Evolutionary conservation across 257 asterid genomes (phyloP).

Genomic region (Scutellaria barbata): DNA sequence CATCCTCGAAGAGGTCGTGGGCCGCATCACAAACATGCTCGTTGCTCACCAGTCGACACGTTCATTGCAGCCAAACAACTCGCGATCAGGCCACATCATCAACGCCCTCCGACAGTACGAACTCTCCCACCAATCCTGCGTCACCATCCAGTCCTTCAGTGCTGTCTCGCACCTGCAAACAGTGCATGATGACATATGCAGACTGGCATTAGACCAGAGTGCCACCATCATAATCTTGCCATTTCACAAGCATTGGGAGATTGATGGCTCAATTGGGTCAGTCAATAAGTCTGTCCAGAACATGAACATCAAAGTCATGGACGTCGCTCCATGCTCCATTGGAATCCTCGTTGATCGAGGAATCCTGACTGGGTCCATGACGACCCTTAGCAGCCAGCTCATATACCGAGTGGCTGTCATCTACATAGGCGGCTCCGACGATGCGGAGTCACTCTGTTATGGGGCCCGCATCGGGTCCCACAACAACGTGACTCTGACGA

Average conservation of each 20-base stretch:
- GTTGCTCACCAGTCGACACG: constrained; percentile 67
- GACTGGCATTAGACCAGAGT: constrained; percentile 58
- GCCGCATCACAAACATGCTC: constrained; percentile 74
- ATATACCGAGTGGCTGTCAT: constrained; percentile 59
- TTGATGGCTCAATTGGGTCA: constrained; percentile 71
- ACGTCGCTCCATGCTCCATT: constrained; percentile 69
- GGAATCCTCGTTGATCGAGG: constrained; percentile 74
- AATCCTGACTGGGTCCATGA: constrained; percentile 46
- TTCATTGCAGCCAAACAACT: constrained; percentile 44
- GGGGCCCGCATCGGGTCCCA: constrained; percentile 70
- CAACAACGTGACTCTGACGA: constrained; percentile 54
- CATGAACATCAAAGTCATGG: constrained; percentile 62
- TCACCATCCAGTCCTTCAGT: constrained; percentile 57
- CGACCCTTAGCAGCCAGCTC: constrained; percentile 54
- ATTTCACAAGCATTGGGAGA: constrained; percentile 78
- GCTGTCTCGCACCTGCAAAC: constrained; percentile 55
- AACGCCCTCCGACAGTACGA: constrained; percentile 77
- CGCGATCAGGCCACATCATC: constrained; percentile 59
- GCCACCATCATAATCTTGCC: constrained; percentile 68
- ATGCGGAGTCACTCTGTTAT: constrained; percentile 71
- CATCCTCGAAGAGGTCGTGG: constrained; percentile 65
- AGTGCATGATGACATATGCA: constrained; percentile 66
- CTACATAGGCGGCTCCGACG: constrained; percentile 80
- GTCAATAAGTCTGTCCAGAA: constrained; percentile 51
- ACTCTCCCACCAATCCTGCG: constrained; percentile 56